Evolutionary conservation across 2,329 filamentous ascomycete genomes (phyloP), one percentile per base, ranked within the genome.

Genomic region (Neodidymelliopsis sp.): DNA sequence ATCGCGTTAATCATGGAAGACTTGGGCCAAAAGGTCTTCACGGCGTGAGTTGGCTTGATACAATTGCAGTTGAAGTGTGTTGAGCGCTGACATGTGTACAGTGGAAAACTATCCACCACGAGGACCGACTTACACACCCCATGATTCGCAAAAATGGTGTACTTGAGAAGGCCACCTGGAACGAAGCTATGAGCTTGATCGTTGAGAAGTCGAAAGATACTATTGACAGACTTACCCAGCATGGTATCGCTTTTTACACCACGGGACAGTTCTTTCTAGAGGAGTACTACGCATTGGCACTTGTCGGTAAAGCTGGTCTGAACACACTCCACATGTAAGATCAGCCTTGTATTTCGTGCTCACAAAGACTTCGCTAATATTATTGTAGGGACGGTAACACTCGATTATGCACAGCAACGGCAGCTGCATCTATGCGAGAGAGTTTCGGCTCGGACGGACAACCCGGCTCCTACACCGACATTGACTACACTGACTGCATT

Each of bases 161-260:
- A 33, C 47, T 50, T 24, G 37, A 42, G 22, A 45, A 33, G 18
- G 43, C 42, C 11, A 43, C 49, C 15, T 53, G 43, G 49, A 43
- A 53, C 25, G 49, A 53, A 35, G 49, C 49, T 11, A 53, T 53
- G 43, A 48, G 37, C 19, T 19, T 53, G 20, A 53, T 53, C 18
- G 38, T 47, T 8, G 36, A 51, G 25, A 51, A 51, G 29, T 46
- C 48, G n/a, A 45, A 38, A 20, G 10, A 41, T 9, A 45, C 37
- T 7, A 51, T 46, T 7, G 36, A 46, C 4, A 42, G 34, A 11
- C 36, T 51, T 19, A 51, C 48, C 2, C 42, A 44, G 30, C 48
- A 51, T 23, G 41, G 41, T 13, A 46, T 51, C 6, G 43, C 43
- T 12, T 46, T 46, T 23, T 46, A 46, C 18, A 46, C 47, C 18